phyloP scores from a whole-genome alignment of 805 yeast species.

The Sugiyamaella valdiviana region DNA sequence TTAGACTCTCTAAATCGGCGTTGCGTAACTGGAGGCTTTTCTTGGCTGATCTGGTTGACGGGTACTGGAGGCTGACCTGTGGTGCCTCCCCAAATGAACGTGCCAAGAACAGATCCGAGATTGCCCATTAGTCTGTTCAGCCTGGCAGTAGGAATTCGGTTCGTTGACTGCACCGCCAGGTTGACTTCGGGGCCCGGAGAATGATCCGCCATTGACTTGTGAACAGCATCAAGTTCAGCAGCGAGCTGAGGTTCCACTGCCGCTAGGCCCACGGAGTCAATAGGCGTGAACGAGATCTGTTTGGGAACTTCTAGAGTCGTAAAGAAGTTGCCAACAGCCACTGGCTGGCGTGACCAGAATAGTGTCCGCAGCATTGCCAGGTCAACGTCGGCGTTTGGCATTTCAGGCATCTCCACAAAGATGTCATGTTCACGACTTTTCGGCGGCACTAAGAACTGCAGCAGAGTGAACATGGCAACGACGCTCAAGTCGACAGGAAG shows the following conservation, averaged over 20 bases:
- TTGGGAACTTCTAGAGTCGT: slow-evolving; percentile 11
- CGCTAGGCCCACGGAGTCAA: no score
- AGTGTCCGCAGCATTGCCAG: slow-evolving; percentile 13
- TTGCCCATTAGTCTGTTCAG: no score
- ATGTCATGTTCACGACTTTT: background rate
- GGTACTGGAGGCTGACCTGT: no score
- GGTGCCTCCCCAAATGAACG: no score
- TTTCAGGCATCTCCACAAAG: background rate
- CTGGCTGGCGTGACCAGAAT: slow-evolving; percentile 18
- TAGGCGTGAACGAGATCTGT: slow-evolving; percentile 3
- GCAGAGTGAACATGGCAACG: slow-evolving; percentile 6
- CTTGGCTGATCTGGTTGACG: background rate
- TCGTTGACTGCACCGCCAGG: no score
- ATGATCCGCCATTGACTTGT: no score
- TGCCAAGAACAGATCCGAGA: no score
- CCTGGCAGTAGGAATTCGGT: no score
- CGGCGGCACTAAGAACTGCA: background rate
- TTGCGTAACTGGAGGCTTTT: background rate
- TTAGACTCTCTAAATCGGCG: no score
- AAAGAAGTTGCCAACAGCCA: slow-evolving; percentile 9
- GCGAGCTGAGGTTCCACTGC: background rate
- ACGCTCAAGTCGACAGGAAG: slow-evolving; percentile 17
- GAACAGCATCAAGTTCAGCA: background rate
- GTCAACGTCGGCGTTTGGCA: slow-evolving; percentile 10
- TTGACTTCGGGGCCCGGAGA: no score